phyloP scores from a whole-genome alignment of 2,329 filamentous ascomycete genomes.

The Fusarium musae region DNA sequence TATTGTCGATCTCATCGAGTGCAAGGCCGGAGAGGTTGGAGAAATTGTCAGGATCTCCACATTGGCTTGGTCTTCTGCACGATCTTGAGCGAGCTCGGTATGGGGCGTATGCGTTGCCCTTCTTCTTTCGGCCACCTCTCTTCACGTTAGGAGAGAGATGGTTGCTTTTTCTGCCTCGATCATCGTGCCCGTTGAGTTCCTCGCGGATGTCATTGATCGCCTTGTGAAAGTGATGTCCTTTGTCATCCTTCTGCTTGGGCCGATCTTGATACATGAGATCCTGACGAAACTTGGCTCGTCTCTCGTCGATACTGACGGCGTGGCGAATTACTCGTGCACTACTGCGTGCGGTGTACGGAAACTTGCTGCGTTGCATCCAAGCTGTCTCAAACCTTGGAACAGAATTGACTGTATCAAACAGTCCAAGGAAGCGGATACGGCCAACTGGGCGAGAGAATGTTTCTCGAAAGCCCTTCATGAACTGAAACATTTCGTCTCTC shows the following conservation, averaged over 20 bases:
- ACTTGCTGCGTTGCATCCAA: slow-evolving; percentile 83
- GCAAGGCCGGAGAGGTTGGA: slow-evolving; percentile 48
- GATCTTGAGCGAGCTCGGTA: slow-evolving; percentile 57
- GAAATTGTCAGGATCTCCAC: slow-evolving; percentile 39
- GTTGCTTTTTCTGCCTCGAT: slow-evolving; percentile 27
- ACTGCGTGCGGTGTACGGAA: slow-evolving; percentile 72
- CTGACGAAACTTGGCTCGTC: slow-evolving; percentile 77
- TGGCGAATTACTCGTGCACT: slow-evolving; percentile 72
- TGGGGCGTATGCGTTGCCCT: slow-evolving; percentile 47
- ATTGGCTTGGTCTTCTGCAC: slow-evolving; percentile 44
- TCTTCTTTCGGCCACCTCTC: slow-evolving; percentile 1
- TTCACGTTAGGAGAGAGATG: slow-evolving; percentile 28
- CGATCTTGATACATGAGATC: slow-evolving; percentile 70
- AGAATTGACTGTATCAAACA: slow-evolving; percentile 86
- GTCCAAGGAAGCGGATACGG: slow-evolving; percentile 78
- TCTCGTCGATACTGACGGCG: slow-evolving; percentile 76
- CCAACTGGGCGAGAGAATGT: slow-evolving; percentile 82
- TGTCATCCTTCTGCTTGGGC: slow-evolving; percentile 23
- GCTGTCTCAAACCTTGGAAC: slow-evolving; percentile 80
- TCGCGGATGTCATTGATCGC: slow-evolving; percentile 38
- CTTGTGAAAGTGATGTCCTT: slow-evolving; percentile 41
- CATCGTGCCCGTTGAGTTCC: slow-evolving; percentile 17
- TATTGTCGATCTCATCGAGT: slow-evolving; percentile 48
- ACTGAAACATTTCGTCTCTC: slow-evolving; percentile 72
- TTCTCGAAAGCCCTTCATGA: slow-evolving; percentile 83